phyloP scores from a whole-genome alignment of 495 filamentous ascomycete genomes.

The Neurospora pannonica region DNA sequence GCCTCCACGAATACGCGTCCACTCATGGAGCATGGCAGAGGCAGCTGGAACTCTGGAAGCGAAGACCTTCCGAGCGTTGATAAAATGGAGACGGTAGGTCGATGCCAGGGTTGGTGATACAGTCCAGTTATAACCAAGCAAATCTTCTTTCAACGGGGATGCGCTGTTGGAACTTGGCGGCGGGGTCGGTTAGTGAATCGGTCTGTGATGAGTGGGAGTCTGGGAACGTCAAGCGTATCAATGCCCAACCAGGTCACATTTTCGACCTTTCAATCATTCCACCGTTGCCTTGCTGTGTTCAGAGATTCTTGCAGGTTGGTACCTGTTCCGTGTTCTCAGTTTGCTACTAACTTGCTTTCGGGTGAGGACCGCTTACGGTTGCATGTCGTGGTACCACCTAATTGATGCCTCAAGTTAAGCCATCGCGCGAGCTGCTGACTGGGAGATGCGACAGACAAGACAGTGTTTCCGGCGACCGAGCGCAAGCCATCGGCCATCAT shows the following conservation, averaged over 20 bases:
- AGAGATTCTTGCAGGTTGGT: neutral
- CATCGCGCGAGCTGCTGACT: neutral
- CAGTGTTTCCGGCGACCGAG: neutral
- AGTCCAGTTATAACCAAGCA: neutral
- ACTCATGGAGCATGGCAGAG: neutral
- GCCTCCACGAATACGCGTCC: neutral
- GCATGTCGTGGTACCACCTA: neutral
- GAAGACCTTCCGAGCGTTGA: neutral
- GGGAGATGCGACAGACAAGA: neutral
- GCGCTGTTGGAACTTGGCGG: neutral
- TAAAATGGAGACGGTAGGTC: neutral
- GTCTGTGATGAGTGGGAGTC: neutral
- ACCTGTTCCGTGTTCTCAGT: neutral
- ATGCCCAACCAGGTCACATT: neutral
- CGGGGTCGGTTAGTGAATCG: neutral
- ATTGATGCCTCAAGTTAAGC: neutral
- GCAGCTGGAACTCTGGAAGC: neutral
- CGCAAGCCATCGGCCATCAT: neutral
- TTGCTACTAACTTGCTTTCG: neutral
- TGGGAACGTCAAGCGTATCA: neutral
- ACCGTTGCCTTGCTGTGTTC: neutral
- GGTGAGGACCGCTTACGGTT: neutral
- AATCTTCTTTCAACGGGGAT: neutral
- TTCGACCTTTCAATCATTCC: neutral
- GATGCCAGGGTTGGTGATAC: neutral